Conservation (phyloP, 495 filamentous ascomycete species). For the Bathelium albidoporum region DNA sequence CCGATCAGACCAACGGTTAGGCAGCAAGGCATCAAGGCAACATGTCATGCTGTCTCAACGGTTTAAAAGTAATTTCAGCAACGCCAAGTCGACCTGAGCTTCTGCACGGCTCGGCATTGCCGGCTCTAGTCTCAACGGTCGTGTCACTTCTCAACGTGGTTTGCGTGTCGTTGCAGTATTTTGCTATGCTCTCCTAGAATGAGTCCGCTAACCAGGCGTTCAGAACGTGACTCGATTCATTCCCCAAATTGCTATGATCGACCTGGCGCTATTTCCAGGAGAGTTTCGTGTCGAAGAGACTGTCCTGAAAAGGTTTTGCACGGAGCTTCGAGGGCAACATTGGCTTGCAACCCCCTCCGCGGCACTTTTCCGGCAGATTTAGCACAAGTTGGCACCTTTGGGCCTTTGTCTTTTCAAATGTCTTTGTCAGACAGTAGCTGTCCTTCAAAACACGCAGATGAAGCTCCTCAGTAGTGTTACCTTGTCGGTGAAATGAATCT, state of each 20-base stretch:
- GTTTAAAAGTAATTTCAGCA: neutral
- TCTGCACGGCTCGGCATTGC: neutral
- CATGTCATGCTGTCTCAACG: neutral
- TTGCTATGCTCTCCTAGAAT: neutral
- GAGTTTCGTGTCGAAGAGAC: too few species aligned
- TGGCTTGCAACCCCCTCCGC: neutral
- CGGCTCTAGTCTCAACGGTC: neutral
- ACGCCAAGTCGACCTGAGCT: neutral
- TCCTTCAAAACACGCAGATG: neutral
- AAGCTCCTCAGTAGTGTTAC: neutral
- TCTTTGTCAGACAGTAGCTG: neutral
- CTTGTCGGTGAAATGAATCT: neutral
- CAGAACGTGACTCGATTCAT: neutral
- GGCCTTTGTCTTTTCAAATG: neutral
- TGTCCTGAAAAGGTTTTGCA: neutral
- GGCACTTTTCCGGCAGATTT: too few species aligned
- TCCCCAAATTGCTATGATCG: too few species aligned
- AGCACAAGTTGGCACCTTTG: neutral
- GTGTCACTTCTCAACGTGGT: neutral
- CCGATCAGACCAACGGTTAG: neutral
- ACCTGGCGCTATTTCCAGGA: too few species aligned
- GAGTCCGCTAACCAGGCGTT: neutral
- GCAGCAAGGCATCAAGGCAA: neutral
- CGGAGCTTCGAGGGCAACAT: neutral
- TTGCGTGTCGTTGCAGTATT: neutral